phyloP scores from a whole-genome alignment of 306 rosid genomes.

The Acacia crassicarpa region DNA sequence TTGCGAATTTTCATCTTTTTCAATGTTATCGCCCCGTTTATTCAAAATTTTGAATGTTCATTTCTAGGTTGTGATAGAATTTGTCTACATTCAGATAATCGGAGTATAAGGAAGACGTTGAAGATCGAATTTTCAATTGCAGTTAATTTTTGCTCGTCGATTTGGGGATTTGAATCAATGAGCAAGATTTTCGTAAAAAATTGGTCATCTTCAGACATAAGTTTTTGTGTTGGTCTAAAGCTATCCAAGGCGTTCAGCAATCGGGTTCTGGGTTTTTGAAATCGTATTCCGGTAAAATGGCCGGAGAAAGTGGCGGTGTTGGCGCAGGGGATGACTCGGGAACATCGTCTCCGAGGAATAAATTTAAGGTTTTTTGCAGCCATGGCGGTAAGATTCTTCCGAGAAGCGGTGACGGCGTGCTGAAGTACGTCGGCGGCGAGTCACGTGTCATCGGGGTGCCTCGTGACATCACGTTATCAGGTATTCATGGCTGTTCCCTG shows the following conservation, averaged over 20 bases:
- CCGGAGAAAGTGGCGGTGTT: slow-evolving; percentile 29
- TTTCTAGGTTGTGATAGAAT: neutral
- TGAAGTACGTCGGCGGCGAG: slow-evolving; percentile 89
- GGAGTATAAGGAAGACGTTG: neutral
- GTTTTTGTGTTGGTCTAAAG: neutral
- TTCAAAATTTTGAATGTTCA: neutral
- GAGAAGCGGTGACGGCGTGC: slow-evolving; percentile 62
- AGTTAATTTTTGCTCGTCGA: neutral
- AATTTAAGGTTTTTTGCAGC: slow-evolving; percentile 79
- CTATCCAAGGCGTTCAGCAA: neutral
- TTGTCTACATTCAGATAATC: neutral
- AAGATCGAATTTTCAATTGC: neutral
- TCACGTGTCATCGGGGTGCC: slow-evolving; percentile 70
- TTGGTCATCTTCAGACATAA: neutral
- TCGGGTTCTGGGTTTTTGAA: neutral
- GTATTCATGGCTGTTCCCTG: slow-evolving; percentile 31
- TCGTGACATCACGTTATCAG: slow-evolving; percentile 55
- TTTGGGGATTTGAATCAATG: neutral
- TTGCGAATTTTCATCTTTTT: neutral
- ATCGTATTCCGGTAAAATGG: slow-evolving; percentile 27
- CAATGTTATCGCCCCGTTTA: neutral
- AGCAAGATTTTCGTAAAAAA: neutral
- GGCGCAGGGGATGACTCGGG: slow-evolving; percentile 19
- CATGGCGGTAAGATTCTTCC: slow-evolving; percentile 85
- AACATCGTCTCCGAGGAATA: slow-evolving; percentile 47